Evolutionary conservation across 2,329 filamentous ascomycete species (phyloP), one percentile per base, ranked within the genome.

Genomic region (Cadophora sp.): DNA sequence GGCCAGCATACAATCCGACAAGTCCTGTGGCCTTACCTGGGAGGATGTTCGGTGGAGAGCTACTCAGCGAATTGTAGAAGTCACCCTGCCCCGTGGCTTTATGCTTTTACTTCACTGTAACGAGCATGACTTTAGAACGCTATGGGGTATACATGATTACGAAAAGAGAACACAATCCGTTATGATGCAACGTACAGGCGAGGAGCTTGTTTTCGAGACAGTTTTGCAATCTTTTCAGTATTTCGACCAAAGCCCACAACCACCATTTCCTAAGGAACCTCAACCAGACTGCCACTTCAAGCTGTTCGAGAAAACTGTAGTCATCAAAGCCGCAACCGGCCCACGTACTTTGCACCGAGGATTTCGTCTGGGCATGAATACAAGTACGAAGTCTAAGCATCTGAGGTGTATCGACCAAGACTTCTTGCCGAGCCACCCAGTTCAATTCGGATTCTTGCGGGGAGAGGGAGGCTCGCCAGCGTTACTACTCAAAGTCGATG

Each of bases 91-190:
- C 0, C 88, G 92, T 72, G 92, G 92, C 0, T 95, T 96, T 75
- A 82, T 90, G 67, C 80, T 97, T 51, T 87, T 86, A 24, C 81
- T 96, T 22, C 88, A 91, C 71, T 89, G 94, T 76, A 85, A 84
- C 16, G 91, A 94, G 74, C 82, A 86, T n/a, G 93, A 97, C 76
- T 97, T 92, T 81, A 87, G 90, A 69, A 89, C 87, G 70, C 80
- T 97, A 12, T 94, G 91, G 88, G 91, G 89, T 73, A 93, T 97
- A 79, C 93, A 94, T 72, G 93, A 97, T 68, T 95, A 97, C 77
- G 92, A 91, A 29, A 87, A 86, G 72, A 93, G 92, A 74, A 88
- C 95, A 1, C 91, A 94, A 75, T 84, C 85, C 29, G 92, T 88
- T 62, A 83, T 97, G 51, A 88, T 88, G 43, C 88, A 89, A 7